Base-by-base conservation (phyloP, 2,329 filamentous ascomycete species). In the Aspergillus sp. region DNA sequence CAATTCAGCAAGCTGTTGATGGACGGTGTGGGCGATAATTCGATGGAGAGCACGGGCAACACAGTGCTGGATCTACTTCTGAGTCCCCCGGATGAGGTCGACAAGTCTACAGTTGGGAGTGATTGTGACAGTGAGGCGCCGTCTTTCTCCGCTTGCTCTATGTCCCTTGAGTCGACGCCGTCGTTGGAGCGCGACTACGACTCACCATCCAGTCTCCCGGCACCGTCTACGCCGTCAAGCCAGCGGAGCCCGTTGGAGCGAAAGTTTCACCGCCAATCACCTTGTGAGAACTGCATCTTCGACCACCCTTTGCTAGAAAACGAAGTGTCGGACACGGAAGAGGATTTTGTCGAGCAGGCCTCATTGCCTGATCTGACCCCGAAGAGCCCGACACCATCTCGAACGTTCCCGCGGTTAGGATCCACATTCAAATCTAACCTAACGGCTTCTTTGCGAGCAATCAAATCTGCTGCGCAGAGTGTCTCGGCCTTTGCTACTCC, bases 361-460 rank as follows among this genome's bases (percentile, higher is more conserved):
- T 54, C 52, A 6, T 60, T 62, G 9, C 15, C 59, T 66, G 23
- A 50, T 59, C 3, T 54, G 51, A 51, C 3, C 58, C 63, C 53
- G 58, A 39, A 72, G 65, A 45, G 62, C 56, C 53, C 51, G 72
- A 72, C 59, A 67, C 39, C 69, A 64, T 61, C 73, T 66, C 61
- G 73, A 66, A 62, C 70, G 68, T 65, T 75, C 41, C 78, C 80
- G 48, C 80, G 80, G 57, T 64, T 80, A 4, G 76, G 76, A 54
- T 78, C 77, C 17, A 82, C 80, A 1, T 85, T 88, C 75, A 87
- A 85, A 63, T 89, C 86, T 0, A 88, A 88, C 62, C 76, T 89
- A 47, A 88, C 86, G 0, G 84, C 85, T 2, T 88, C 86, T 0
- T 72, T 89, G 19, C 83, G 85, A 62, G 85, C 84, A 3, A 80